A percentile compares a stretch with the other conserved stretches of the same genome.
phyloP scores from a whole-genome alignment of 352 stramenopile genomes.

The Pythium graminicola region DNA sequence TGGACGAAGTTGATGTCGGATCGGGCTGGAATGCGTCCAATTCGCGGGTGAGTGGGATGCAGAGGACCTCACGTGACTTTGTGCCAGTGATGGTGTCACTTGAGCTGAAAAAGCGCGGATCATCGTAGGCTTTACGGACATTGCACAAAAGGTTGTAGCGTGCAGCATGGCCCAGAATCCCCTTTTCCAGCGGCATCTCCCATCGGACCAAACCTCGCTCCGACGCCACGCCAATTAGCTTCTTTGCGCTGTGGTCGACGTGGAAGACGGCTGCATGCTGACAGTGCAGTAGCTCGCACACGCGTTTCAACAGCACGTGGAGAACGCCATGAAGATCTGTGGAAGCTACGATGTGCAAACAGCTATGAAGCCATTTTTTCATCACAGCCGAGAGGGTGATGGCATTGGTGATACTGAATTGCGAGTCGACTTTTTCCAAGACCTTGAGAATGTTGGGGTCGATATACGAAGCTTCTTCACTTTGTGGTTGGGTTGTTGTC shows the following conservation, averaged over 20 bases:
- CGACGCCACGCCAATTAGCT: constrained; percentile 30
- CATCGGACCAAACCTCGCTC: constrained; percentile 41
- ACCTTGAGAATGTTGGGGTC: constrained; percentile 77
- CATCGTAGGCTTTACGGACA: constrained; percentile 57
- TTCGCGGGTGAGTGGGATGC: constrained; percentile 57
- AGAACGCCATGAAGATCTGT: constrained; percentile 22
- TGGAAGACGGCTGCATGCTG: constrained; percentile 63
- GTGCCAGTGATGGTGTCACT: constrained; percentile 62
- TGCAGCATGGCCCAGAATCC: constrained; percentile 49
- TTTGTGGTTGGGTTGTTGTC: background rate
- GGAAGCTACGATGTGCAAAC: constrained; percentile 50
- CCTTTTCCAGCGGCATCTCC: constrained; percentile 68
- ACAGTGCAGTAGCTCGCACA: constrained; percentile 60
- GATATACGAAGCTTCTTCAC: constrained; percentile 60
- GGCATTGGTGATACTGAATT: constrained; percentile 80
- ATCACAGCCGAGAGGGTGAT: constrained; percentile 55
- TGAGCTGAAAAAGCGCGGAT: constrained; percentile 67
- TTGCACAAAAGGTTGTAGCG: constrained; percentile 55
- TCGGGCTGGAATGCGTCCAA: constrained; percentile 27
- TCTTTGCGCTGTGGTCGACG: constrained; percentile 37
- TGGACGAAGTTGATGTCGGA: constrained; percentile 1
- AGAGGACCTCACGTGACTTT: constrained; percentile 53
- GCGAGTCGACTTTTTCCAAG: constrained; percentile 75
- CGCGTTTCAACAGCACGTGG: constrained; percentile 29
- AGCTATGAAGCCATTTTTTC: constrained; percentile 74